Evolutionary conservation across 257 asterid genomes (phyloP).

Genomic region (Solanum bulbocastanum): DNA sequence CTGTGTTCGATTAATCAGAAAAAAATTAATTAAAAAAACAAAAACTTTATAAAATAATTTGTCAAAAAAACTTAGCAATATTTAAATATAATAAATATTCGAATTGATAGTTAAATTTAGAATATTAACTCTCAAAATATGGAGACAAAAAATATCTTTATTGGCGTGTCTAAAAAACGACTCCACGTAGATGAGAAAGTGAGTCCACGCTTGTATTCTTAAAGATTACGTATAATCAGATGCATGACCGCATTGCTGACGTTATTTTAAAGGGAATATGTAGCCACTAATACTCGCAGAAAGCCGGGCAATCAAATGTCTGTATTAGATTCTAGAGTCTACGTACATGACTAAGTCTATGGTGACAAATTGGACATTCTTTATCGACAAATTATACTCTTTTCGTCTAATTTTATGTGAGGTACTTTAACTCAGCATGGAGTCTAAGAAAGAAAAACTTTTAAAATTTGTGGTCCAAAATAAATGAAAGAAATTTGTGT

Average conservation of each 20-base stretch:
- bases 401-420: too few relatives aligned
- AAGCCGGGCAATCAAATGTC: neutral
- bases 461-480: too few relatives aligned
- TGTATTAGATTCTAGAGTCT: neutral
- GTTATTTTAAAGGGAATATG: neutral
- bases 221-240: neutral
- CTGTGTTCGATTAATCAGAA: neutral
- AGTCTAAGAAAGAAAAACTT: too few relatives aligned
- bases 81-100: too few relatives aligned
- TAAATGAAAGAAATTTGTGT: too few relatives aligned
- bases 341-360: neutral
- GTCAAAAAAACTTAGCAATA: neutral
- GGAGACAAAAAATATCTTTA: neutral
- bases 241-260: neutral
- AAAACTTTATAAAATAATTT: too few relatives aligned
- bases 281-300: neutral
- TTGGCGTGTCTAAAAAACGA: neutral
- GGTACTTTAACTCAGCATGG: too few relatives aligned
- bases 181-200: neutral
- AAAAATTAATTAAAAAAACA: too few relatives aligned
- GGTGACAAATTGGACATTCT: too few relatives aligned
- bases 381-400: too few relatives aligned
- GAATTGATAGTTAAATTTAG: neutral
- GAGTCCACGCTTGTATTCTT: neutral
- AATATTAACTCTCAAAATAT: neutral